Conservation (phyloP, 2,329 filamentous ascomycete genomes). For the Stromatinia cepivora region DNA sequence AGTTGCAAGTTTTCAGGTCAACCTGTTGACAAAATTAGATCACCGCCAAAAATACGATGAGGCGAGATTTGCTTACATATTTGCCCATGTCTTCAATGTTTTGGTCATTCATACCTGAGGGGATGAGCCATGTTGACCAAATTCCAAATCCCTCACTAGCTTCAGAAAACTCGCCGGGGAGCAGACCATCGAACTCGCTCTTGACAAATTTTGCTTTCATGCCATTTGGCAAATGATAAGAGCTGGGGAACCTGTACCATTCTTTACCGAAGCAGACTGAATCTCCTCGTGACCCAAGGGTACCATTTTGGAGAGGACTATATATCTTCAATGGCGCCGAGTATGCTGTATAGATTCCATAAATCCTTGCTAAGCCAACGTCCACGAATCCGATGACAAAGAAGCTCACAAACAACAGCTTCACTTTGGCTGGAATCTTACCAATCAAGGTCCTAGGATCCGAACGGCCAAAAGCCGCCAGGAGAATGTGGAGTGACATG, state of each 20-base stretch:
- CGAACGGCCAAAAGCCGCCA: conserved; percentile 71
- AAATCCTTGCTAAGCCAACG: conserved; percentile 68
- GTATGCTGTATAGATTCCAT: conserved; percentile 79
- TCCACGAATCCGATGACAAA: conserved; percentile 64
- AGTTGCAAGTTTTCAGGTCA: conserved; percentile 72
- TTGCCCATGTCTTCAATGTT: conserved; percentile 86
- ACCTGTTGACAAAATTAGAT: conserved; percentile 45
- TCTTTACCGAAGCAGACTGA: conserved; percentile 91
- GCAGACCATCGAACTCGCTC: conserved; percentile 82
- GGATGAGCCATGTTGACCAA: conserved; percentile 77
- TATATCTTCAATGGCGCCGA: conserved; percentile 76
- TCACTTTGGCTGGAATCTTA: conserved; percentile 73
- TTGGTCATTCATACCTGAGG: conserved; percentile 85
- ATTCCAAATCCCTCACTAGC: conserved; percentile 65
- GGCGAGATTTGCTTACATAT: conserved; percentile 59
- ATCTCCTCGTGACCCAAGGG: conserved; percentile 60
- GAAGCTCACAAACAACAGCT: conserved; percentile 61
- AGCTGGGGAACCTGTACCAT: conserved; percentile 96
- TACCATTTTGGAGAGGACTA: conserved; percentile 58
- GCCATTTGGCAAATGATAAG: conserved; percentile 82
- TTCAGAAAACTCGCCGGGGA: conserved; percentile 89
- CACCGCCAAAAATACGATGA: too few relatives aligned
- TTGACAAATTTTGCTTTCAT: conserved; percentile 87
- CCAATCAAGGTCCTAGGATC: conserved; percentile 66
- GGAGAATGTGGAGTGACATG: conserved; percentile 76